A percentile compares a stretch with the other conserved stretches of the same genome.
These are phyloP conservation scores for Trichosporon sp. DNA, from an alignment of 1,284 basidiomycete species.

Conservation along the genomic window DNA sequence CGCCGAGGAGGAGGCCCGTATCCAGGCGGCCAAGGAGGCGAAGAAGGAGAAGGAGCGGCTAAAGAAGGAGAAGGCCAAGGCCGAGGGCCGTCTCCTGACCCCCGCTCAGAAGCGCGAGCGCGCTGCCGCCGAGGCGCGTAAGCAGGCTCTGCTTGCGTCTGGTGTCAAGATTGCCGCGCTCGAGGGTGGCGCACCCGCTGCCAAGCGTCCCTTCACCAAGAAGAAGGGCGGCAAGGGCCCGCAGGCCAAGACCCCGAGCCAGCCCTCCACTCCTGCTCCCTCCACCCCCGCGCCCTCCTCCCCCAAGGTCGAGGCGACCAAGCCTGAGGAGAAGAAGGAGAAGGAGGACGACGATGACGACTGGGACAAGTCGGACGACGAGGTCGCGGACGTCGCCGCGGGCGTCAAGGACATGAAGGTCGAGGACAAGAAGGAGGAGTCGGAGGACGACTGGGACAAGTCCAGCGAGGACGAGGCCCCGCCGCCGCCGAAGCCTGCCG, in stretches of 20 bases:
- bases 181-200: constrained; percentile 51
- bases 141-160: constrained; percentile 77
- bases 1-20: constrained; percentile 69
- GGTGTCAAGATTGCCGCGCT: constrained; percentile 89
- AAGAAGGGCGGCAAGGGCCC: constrained; percentile 59
- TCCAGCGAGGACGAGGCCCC: constrained; percentile 45
- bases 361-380: constrained; percentile 70
- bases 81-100: constrained; percentile 83
- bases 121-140: constrained; percentile 83
- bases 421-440: constrained; percentile 34
- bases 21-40: constrained; percentile 76
- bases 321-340: constrained; percentile 29
- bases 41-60: constrained; percentile 91
- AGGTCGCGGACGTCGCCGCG: constrained; percentile 32
- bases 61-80: constrained; percentile 64
- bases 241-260: constrained; percentile 28
- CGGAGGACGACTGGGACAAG: constrained; percentile 77
- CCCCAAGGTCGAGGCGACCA: constrained; percentile 25
- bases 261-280: constrained; percentile 31
- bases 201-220: constrained; percentile 62
- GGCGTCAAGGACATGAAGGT: constrained; percentile 42
- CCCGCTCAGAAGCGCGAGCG: constrained; percentile 96
- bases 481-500: constrained; percentile 13
- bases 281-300: constrained; percentile 44
- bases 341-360: constrained; percentile 47